Evolutionary conservation across 257 asterid genomes (phyloP).

Genomic region (Solanum clarkiae): DNA sequence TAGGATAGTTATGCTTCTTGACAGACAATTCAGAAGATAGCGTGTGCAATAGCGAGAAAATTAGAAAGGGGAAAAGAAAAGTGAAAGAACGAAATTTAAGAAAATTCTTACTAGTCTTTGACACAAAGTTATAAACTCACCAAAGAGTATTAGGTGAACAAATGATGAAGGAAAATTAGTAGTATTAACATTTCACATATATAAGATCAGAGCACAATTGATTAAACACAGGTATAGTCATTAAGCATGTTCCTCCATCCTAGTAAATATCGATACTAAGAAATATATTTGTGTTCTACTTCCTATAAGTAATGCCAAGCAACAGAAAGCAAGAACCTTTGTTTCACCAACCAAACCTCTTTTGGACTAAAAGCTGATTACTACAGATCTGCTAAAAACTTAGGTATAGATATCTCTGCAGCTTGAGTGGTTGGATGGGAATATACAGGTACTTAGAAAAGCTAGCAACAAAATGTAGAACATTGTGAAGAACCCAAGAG

Average conservation of each 20-base stretch:
- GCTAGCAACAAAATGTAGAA: not conserved
- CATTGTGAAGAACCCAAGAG: not conserved
- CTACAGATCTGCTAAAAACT: not conserved
- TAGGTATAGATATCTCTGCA: not conserved
- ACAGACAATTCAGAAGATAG: not conserved
- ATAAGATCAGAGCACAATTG: not conserved
- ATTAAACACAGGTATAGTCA: not conserved
- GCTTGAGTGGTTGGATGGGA: not conserved
- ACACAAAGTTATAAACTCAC: not conserved
- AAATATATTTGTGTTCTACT: not conserved
- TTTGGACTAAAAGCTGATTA: not conserved
- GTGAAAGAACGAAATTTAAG: not conserved
- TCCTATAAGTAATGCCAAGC: not conserved
- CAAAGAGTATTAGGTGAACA: not conserved
- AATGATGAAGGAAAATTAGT: not conserved
- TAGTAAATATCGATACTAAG: not conserved
- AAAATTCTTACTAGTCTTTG: not conserved
- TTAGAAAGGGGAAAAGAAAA: not conserved
- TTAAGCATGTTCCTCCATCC: not conserved
- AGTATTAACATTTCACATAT: not conserved
- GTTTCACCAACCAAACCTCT: not conserved
- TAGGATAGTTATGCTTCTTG: not conserved
- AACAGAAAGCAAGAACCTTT: not conserved
- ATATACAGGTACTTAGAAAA: not conserved
- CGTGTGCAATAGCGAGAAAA: not conserved